A percentile compares a stretch with the other conserved stretches of the same genome.
Evolutionary conservation across 192 early-diverging fungal genomes (phyloP).

Genomic region (Spinellus fusiger): DNA sequence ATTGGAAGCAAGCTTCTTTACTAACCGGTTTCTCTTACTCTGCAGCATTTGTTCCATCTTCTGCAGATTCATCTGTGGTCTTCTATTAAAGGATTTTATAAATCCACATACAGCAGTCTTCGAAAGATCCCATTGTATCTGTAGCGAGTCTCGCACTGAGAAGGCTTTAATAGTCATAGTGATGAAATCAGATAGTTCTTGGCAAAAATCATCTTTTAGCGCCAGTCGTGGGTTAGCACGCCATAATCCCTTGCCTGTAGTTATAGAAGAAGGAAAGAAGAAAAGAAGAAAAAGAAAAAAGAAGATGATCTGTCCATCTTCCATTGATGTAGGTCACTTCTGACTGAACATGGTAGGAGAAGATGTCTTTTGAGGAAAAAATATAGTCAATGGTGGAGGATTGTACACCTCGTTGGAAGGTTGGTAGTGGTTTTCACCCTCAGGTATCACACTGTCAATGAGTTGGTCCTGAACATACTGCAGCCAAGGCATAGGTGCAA

Average conservation of each 20-base stretch:
- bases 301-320: not conserved
- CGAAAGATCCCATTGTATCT: not conserved
- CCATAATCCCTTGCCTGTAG: not conserved
- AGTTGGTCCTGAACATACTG: not conserved
- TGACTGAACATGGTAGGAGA: not conserved
- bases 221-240: slow-evolving; percentile 1
- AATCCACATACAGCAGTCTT: not conserved
- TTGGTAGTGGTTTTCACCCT: not conserved
- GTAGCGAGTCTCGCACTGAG: not conserved
- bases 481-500: not conserved
- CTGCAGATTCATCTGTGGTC: not conserved
- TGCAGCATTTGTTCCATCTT: not conserved
- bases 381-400: not conserved
- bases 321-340: not conserved
- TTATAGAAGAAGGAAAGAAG: not conserved
- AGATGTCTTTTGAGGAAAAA: not conserved
- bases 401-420: not conserved
- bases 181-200: not conserved
- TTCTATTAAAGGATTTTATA: not conserved
- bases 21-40: not conserved
- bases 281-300: not conserved
- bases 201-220: not conserved
- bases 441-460: not conserved
- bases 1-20: not conserved
- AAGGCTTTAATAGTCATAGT: not conserved